Percentiles rank a stretch among this genome's conserved stretches.
Evolutionary conservation across 2,329 filamentous ascomycete species (phyloP).

Genomic region (Xylariaceae sp.): DNA sequence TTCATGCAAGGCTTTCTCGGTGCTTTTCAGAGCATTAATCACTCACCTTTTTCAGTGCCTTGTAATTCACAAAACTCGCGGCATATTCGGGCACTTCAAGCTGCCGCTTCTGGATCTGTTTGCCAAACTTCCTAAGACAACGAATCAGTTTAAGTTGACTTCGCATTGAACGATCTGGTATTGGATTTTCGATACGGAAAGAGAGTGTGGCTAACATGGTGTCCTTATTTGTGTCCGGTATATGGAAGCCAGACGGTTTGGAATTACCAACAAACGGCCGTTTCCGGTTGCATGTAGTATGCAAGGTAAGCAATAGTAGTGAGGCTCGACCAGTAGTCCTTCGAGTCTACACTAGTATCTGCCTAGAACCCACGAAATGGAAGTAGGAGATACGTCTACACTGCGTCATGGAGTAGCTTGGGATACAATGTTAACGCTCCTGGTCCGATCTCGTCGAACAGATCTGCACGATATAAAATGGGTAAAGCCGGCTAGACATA

Average conservation of each 20-base stretch:
- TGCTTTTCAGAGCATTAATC: not conserved
- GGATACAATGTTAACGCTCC: not conserved
- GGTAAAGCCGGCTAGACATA: not conserved
- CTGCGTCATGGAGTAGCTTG: constrained; percentile 15
- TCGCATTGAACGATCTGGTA: not conserved
- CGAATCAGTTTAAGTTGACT: constrained; percentile 1
- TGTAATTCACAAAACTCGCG: constrained; percentile 98
- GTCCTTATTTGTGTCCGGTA: constrained; percentile 4
- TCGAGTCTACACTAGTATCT: constrained; percentile 18
- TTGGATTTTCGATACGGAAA: not conserved
- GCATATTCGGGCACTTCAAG: constrained; percentile 99
- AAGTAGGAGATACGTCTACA: constrained; percentile 5
- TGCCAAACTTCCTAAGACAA: constrained; percentile 89
- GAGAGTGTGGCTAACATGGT: constrained; percentile 30
- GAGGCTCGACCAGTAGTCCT: constrained; percentile 4
- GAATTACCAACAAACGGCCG: constrained; percentile 4
- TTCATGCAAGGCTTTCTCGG: too few species aligned
- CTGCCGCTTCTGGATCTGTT: constrained; percentile 98
- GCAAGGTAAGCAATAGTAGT: constrained; percentile 15
- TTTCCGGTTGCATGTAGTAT: constrained; percentile 16
- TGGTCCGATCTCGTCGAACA: not conserved
- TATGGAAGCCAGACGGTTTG: not conserved
- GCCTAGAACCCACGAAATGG: constrained; percentile 10
- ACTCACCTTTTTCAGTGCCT: constrained; percentile 92
- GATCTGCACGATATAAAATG: not conserved